Conservation (phyloP, 129 eudicot genomes). For the Arctium lappa region DNA sequence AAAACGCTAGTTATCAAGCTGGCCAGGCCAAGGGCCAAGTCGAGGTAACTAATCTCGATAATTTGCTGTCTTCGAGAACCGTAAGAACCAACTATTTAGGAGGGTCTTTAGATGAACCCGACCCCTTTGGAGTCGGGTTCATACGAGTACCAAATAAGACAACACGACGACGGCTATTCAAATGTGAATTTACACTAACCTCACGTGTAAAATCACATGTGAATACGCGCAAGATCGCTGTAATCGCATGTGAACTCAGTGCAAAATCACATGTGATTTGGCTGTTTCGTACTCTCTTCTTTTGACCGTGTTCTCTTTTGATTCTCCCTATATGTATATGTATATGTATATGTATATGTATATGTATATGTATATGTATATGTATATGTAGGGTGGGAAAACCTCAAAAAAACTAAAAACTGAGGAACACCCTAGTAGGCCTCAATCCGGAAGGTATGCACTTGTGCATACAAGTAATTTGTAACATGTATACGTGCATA, state of each 20-base stretch:
- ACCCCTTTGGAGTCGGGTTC: not conserved
- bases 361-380: too few relatives aligned
- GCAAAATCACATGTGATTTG: not conserved
- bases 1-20: conserved; percentile 45
- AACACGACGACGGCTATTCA: not conserved
- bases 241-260: too few relatives aligned
- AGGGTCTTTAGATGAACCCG: not conserved
- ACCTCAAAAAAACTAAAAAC: too few relatives aligned
- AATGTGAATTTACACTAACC: not conserved
- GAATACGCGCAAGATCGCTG: too few relatives aligned
- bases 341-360: not conserved
- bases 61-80: not conserved
- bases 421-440: too few relatives aligned
- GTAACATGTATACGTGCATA: too few relatives aligned
- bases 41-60: conserved; percentile 29
- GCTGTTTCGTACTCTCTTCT: not conserved
- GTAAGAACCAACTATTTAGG: not conserved
- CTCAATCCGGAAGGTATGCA: too few relatives aligned
- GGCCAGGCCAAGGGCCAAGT: conserved; percentile 70
- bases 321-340: not conserved
- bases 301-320: not conserved
- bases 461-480: too few relatives aligned
- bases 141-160: not conserved
- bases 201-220: too few relatives aligned
- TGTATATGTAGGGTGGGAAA: not conserved